phyloP scores from a whole-genome alignment of 352 stramenopile species.

The Globisporangium acanthophoron region DNA sequence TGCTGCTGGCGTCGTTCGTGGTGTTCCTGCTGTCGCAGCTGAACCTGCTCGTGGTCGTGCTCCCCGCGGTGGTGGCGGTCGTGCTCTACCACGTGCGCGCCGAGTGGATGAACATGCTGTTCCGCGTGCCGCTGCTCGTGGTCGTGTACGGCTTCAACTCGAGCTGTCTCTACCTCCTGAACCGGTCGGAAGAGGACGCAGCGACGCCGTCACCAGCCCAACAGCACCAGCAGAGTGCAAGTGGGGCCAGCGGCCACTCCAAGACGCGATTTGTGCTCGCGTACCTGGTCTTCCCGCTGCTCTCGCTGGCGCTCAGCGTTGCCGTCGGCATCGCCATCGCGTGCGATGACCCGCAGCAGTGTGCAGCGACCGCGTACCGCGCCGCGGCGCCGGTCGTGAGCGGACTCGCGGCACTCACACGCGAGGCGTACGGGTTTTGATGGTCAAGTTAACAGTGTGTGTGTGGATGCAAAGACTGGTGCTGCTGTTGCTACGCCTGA shows the following conservation, averaged over 20 bases:
- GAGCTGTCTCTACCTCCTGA: conserved; percentile 46
- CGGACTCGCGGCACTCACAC: conserved; percentile 25
- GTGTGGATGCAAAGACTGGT: not conserved
- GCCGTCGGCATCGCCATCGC: conserved; percentile 63
- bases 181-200: conserved; percentile 19
- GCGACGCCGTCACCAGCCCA: not conserved
- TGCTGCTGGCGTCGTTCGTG: conserved; percentile 31
- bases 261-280: conserved; percentile 24
- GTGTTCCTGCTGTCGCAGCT: conserved; percentile 65
- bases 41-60: conserved; percentile 49
- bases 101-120: conserved; percentile 82
- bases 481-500: not conserved
- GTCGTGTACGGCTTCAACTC: conserved; percentile 77
- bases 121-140: conserved; percentile 54
- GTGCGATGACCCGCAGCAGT: conserved; percentile 64
- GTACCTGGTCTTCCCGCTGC: conserved; percentile 59
- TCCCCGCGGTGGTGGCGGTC: conserved; percentile 36
- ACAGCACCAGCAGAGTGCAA: conserved; percentile 9
- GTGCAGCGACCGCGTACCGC: conserved; percentile 35
- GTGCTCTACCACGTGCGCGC: conserved; percentile 60
- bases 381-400: conserved; percentile 22
- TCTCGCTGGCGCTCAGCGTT: conserved; percentile 52
- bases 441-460: not conserved
- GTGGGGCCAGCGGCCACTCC: not conserved
- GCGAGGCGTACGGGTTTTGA: conserved; percentile 53